Evolutionary conservation across 306 rosid species (phyloP).

Genomic region (Glycyrrhiza uralensis): DNA sequence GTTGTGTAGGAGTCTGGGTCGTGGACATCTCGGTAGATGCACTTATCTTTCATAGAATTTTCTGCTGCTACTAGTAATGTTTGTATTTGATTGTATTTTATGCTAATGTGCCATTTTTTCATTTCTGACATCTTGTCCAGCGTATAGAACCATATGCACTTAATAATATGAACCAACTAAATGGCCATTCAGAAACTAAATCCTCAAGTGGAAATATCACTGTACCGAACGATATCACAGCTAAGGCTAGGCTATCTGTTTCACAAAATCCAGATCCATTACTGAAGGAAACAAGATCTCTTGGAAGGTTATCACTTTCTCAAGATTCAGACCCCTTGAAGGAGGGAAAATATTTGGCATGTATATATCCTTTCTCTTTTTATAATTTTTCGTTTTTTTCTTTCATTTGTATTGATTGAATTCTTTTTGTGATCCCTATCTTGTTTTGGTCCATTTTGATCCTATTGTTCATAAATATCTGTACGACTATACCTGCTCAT

Average conservation of each 20-base stretch:
- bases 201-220: constrained; percentile 63
- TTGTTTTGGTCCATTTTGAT: constrained; percentile 24
- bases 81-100: constrained; percentile 22
- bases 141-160: constrained; percentile 82
- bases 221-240: constrained; percentile 56
- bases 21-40: constrained; percentile 87
- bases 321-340: constrained; percentile 78
- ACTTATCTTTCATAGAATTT: constrained; percentile 6
- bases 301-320: constrained; percentile 88
- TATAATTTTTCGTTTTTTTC: not conserved
- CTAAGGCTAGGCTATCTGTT: constrained; percentile 58
- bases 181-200: constrained; percentile 83
- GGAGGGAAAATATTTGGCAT: constrained; percentile 76
- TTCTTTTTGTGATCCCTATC: constrained; percentile 3
- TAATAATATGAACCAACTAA: constrained; percentile 56
- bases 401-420: constrained; percentile 10
- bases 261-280: constrained; percentile 81
- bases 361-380: constrained; percentile 50
- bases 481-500: constrained; percentile 27
- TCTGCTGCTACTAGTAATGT: constrained; percentile 16
- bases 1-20: constrained; percentile 99
- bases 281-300: constrained; percentile 76
- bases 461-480: constrained; percentile 17
- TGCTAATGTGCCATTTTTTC: constrained; percentile 22
- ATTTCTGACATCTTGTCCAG: constrained; percentile 50